Evolutionary conservation across 1,284 basidiomycete species (phyloP).

Genomic region (Cerioporus squamosus): DNA sequence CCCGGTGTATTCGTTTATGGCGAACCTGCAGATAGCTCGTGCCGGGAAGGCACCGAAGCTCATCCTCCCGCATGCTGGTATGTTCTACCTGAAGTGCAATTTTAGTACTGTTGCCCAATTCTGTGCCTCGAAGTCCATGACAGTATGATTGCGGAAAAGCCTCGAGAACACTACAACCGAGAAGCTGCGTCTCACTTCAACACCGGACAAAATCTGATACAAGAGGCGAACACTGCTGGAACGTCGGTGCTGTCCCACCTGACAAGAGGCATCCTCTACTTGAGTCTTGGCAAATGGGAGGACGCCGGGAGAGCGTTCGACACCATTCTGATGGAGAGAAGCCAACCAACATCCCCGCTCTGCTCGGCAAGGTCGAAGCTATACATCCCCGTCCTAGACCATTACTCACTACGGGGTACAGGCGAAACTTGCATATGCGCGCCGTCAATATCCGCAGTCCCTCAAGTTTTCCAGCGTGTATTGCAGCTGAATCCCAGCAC

Average conservation of each 20-base stretch:
- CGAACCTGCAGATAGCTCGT: slow-evolving; percentile 80
- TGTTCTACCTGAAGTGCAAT: slow-evolving; percentile 29
- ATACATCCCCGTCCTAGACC: background rate
- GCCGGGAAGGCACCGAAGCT: slow-evolving; percentile 84
- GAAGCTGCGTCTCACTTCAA: slow-evolving; percentile 78
- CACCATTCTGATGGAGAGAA: slow-evolving; percentile 76
- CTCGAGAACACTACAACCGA: slow-evolving; percentile 72
- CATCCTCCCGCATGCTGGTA: slow-evolving; percentile 73
- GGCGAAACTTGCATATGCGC: slow-evolving; percentile 84
- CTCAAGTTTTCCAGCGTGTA: slow-evolving; percentile 86
- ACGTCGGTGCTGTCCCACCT: slow-evolving; percentile 1
- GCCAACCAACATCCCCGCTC: slow-evolving; percentile 82
- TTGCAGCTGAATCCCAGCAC: slow-evolving; percentile 78
- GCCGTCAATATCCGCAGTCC: slow-evolving; percentile 77
- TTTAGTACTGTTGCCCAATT: background rate
- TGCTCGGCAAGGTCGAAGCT: slow-evolving; percentile 71
- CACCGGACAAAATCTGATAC: slow-evolving; percentile 57
- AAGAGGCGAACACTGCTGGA: background rate
- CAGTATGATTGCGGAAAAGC: slow-evolving; percentile 57
- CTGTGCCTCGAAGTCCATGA: slow-evolving; percentile 54
- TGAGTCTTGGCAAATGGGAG: slow-evolving; percentile 80
- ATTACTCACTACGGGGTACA: slow-evolving; percentile 33
- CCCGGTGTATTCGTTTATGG: slow-evolving; percentile 79
- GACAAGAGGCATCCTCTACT: slow-evolving; percentile 71
- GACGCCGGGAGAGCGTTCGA: slow-evolving; percentile 84